Conservation (phyloP, 192 early-diverging fungal species). For the Coemansia sp. region DNA sequence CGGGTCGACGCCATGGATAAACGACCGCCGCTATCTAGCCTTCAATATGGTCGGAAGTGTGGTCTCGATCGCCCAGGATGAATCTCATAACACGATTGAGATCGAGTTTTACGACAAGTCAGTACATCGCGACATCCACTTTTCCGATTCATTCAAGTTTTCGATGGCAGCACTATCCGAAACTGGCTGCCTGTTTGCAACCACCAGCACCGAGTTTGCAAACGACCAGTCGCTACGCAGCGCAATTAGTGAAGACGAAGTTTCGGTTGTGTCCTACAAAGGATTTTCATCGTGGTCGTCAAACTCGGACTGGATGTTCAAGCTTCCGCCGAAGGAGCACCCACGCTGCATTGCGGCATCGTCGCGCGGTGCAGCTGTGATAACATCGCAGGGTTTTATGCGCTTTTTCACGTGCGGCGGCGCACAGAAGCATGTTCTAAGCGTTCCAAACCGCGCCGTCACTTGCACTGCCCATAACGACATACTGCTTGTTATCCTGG, state of each 20-base stretch:
- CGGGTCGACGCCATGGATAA: constrained; percentile 68
- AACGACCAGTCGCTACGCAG: constrained; percentile 57
- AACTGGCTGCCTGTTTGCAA: constrained; percentile 71
- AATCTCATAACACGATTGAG: constrained; percentile 71
- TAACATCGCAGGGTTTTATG: constrained; percentile 74
- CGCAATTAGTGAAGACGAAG: constrained; percentile 46
- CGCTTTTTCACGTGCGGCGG: constrained; percentile 80
- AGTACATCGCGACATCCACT: constrained; percentile 72
- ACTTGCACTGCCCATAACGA: constrained; percentile 44
- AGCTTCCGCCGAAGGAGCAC: constrained; percentile 69
- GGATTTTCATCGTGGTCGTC: constrained; percentile 69
- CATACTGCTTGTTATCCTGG: constrained; percentile 37
- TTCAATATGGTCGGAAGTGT: constrained; percentile 87
- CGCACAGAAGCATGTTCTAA: constrained; percentile 72
- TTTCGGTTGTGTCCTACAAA: constrained; percentile 70
- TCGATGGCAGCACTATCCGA: constrained; percentile 73
- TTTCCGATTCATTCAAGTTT: constrained; percentile 77
- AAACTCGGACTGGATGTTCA: constrained; percentile 75
- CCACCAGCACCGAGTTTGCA: constrained; percentile 40
- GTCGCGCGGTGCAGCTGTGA: constrained; percentile 61
- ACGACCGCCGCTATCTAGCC: constrained; percentile 65
- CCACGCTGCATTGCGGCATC: constrained; percentile 74
- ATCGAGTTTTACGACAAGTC: constrained; percentile 90
- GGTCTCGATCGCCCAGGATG: constrained; percentile 65
- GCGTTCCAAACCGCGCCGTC: constrained; percentile 57